These are phyloP conservation scores for Salix suchowensis DNA, from an alignment of 345 rosid genomes.

Conservation along the genomic window DNA sequence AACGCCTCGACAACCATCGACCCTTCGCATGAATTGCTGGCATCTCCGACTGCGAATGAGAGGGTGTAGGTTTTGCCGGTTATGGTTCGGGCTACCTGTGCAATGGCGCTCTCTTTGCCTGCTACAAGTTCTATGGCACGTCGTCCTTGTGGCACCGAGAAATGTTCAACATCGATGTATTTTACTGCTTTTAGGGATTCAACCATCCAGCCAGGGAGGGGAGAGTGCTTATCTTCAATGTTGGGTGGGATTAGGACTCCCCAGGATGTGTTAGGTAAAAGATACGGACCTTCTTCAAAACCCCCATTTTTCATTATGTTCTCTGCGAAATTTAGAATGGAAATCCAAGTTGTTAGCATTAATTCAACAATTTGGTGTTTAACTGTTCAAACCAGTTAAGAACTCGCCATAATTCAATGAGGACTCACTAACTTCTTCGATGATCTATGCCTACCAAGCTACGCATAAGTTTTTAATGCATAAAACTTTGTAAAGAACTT, in stretches of 20 bases:
- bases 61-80: slow-evolving; percentile 46
- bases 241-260: slow-evolving; percentile 50
- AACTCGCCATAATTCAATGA: background rate
- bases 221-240: slow-evolving; percentile 50
- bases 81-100: slow-evolving; percentile 51
- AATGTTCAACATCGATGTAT: slow-evolving; percentile 32
- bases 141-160: slow-evolving; percentile 25
- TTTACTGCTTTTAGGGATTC: slow-evolving; percentile 60
- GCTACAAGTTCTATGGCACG: slow-evolving; percentile 51
- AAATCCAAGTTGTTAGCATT: no score
- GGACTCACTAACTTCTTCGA: background rate
- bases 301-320: slow-evolving; percentile 45
- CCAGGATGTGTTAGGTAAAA: slow-evolving; percentile 46
- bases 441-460: background rate
- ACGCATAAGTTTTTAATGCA: background rate
- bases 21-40: slow-evolving; percentile 58
- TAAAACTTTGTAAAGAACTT: background rate
- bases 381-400: no score
- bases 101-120: slow-evolving; percentile 72
- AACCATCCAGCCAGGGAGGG: slow-evolving; percentile 49
- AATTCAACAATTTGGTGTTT: background rate
- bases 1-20: slow-evolving; percentile 67
- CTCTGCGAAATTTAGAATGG: slow-evolving; percentile 10
- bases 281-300: slow-evolving; percentile 50
- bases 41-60: slow-evolving; percentile 58